These are phyloP conservation scores for Coemansia sp. DNA, from an alignment of 192 early-diverging fungal species.

Conservation along the genomic window DNA sequence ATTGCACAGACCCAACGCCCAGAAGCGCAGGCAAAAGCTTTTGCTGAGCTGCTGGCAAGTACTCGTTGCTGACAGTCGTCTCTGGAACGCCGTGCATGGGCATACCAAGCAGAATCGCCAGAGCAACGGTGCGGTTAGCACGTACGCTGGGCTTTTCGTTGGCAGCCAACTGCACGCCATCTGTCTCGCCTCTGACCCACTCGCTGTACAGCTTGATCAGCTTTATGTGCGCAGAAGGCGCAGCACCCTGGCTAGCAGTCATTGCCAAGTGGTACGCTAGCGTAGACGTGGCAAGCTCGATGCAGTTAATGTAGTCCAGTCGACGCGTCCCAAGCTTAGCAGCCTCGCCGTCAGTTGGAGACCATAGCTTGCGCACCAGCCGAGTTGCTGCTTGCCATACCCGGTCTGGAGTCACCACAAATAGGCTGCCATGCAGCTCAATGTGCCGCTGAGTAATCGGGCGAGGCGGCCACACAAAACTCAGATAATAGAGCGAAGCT, in stretches of 20 bases:
- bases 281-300: constrained; percentile 21
- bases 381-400: constrained; percentile 32
- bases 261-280: constrained; percentile 31
- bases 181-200: constrained; percentile 10
- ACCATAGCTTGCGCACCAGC: constrained; percentile 14
- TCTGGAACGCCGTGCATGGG: constrained; percentile 43
- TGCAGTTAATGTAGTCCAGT: constrained; percentile 11
- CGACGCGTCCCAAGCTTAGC: background rate
- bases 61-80: constrained; percentile 29
- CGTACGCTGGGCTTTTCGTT: constrained; percentile 21
- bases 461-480: constrained; percentile 46
- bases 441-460: constrained; percentile 28
- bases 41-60: constrained; percentile 27
- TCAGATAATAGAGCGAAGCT: constrained; percentile 32
- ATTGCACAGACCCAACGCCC: constrained; percentile 30
- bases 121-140: constrained; percentile 18
- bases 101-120: constrained; percentile 35
- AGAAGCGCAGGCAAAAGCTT: constrained; percentile 20
- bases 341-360: background rate
- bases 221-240: constrained; percentile 11
- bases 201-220: constrained; percentile 17
- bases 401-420: constrained; percentile 41
- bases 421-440: constrained; percentile 24
- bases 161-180: constrained; percentile 7
- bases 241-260: constrained; percentile 14